Base-by-base conservation (phyloP, 2,329 filamentous ascomycete genomes). In the Alternaria rosae region DNA sequence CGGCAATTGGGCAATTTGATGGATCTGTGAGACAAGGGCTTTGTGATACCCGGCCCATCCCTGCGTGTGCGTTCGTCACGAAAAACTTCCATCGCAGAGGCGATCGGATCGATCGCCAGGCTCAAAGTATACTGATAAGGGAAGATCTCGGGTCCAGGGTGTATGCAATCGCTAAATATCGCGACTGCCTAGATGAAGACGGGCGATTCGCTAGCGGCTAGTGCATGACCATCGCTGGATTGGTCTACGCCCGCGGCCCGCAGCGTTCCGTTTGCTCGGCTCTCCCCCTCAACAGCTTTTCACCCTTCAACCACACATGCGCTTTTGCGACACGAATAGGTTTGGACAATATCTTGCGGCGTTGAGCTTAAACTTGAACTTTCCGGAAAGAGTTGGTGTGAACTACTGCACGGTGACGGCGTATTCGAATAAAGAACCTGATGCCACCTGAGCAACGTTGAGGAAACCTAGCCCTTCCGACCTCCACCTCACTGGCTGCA, bases 1-100 rank as follows among this genome's bases (percentile, higher is more conserved):
- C 55, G 55, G 59, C 47, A 62, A 38, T 50, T 54, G 35, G 26
- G 50, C 23, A 30, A 41, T 26, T 32, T 51, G 44, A 59, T 44
- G 47, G 32, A 47, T 45, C 17, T 30, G 43, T 54, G 50, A 53
- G 21, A 58, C 59, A 25, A 35, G 50, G 35, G 55, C 25, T 41
- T 35, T 32, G 35, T 41, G 44, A 43, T 53, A 38, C 41, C 54
- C 30, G 52, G 54, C 45, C 17, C 25, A 51, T 54, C 48, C 54
- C 59, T 52, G 54, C 47, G 20, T 32, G 32, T 44, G 41, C 30
- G 23, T 54, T 41, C 38, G 47, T 41, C 42, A n/a, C 47, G 47
- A 30, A 47, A 32, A 26, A 26, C 20, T 15, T 21, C 48, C 7
- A 30, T 30, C 20, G 45, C 28, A 30, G 26, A 52, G 17, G 26